phyloP scores from a whole-genome alignment of 305 asterid genomes.

The Ajuga reptans region DNA sequence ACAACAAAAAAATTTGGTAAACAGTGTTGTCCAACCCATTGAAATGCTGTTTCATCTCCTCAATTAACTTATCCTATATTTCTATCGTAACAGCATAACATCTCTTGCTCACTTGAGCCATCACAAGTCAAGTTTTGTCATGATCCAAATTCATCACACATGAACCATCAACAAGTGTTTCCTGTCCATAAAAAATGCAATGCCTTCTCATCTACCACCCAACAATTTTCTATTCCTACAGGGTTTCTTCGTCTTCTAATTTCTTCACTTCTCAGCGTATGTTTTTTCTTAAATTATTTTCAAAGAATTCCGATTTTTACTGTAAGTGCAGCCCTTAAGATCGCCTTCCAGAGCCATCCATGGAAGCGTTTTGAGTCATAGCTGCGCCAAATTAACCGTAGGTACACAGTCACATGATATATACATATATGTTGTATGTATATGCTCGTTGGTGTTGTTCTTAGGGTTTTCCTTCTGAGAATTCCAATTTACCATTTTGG shows the following conservation, averaged over 20 bases:
- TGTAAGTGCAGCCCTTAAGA: constrained; percentile 71
- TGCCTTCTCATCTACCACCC: neutral
- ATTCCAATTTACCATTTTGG: too few species aligned
- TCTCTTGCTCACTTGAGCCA: neutral
- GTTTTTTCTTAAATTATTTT: too few species aligned
- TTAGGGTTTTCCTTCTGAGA: too few species aligned
- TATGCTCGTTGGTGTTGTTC: too few species aligned
- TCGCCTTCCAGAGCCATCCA: constrained; percentile 64
- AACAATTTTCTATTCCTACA: neutral
- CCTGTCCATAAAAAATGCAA: neutral
- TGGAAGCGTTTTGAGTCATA: constrained; percentile 94
- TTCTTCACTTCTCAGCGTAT: too few species aligned
- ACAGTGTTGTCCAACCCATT: neutral
- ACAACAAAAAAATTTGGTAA: neutral
- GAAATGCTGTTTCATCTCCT: neutral
- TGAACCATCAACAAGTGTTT: neutral
- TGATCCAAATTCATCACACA: neutral
- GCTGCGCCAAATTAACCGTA: too few species aligned
- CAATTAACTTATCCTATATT: neutral
- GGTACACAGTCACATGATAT: too few species aligned
- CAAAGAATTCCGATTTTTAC: too few species aligned
- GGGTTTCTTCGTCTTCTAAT: too few species aligned
- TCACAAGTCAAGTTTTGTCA: neutral
- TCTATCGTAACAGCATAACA: neutral
- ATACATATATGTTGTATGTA: too few species aligned